Base-by-base conservation (phyloP, 2,329 filamentous ascomycete species). In the Incumbomyces lentus region DNA sequence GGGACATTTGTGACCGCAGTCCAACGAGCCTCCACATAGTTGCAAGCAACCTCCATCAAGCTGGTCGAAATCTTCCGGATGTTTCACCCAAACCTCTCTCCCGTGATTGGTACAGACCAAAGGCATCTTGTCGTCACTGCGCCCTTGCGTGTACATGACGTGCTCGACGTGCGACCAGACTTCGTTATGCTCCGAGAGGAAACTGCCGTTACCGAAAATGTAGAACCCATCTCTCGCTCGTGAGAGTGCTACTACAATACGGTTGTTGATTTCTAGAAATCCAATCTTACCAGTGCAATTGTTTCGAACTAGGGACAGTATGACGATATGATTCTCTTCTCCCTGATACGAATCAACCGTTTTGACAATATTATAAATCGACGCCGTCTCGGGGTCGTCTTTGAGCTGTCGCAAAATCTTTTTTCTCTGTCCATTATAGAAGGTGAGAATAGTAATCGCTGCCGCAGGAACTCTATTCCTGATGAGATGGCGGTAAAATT, bases 331-430 rank as follows among this genome's bases (percentile, higher is more conserved):
- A 51, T 94, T 95, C 60, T 95, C 87, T 57, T 95, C 87, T 11
- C 88, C 88, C 61, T 95, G 88, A 58, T 90, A 95, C 0, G 84
- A 86, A 58, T 95, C 89, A 0, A 95, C 85, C 0, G 88, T 95
- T 30, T 78, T 76, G 1, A 94, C 81, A 2, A 82, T 82, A 55
- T 75, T 58, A 48, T 64, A 62, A 3, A 58, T 51, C n/a, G 61
- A 54, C 50, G 45, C 35, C 46, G 68, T 64, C 42, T 71, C 68
- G 1, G 59, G 58, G 48, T 71, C 63, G 6, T 57, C 58, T 50
- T 60, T 67, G 38, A 75, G 52, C 4, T 66, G 52, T 12, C 67
- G 69, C 0, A 79, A 56, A 2, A 95, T 71, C 2, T 72, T 65
- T 53, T 82, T 83, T 37, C 82, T 74, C 59, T 95, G 89, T 0